Base-by-base conservation (phyloP, 768 basidiomycete species). In the Mycena kentingensis region DNA sequence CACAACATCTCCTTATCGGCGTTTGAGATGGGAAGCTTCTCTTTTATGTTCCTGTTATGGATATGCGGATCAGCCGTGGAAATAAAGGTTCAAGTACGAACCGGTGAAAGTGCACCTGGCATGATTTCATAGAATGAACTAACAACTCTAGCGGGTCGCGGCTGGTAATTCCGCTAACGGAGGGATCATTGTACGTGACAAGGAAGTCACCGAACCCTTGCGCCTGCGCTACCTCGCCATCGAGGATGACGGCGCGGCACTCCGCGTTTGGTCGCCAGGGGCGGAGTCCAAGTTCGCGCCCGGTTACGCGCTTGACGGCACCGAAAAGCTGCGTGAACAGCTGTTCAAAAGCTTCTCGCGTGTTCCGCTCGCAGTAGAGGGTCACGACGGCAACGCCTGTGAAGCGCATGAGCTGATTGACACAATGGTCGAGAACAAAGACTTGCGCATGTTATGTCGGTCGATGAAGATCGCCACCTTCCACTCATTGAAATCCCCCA, bases 401-500 rank as follows among this genome's bases (percentile, higher is more conserved):
- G 31, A 11, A 26, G 10, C 11, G n/a, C 12, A 32, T 4, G 21
- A 5, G 34, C 13, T 3, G 7, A n/a, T 7, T 15, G 25, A 25
- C 2, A 25, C 19, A n/a, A n/a, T 34, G 27, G 2, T 2, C 2
- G 37, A 35, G 28, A 24, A 44, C 31, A 47, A 3, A 28, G 27
- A 51, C 54, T 18, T 52, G 58, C 52, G 47, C 19, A 36, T 21
- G 2, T 58, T 51, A 36, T 45, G 48, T 11, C 42, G 43, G 8
- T 52, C 54, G 15, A 52, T 4, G 47, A 45, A 52, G 13, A 27
- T 31, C 10, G 48, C 60, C 28, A 62, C 54, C 32, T 63, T 57
- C 54, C 60, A 63, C 44, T 65, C 59, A 45, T 65, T 48, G 27
- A 59, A 36, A 0, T 52, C 43, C 3, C 64, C 64, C 21, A 43